Percentiles rank a stretch among this genome's conserved stretches.
Evolutionary conservation across 192 early-diverging fungal species (phyloP).

Genomic region (Chytriomyces sp.): DNA sequence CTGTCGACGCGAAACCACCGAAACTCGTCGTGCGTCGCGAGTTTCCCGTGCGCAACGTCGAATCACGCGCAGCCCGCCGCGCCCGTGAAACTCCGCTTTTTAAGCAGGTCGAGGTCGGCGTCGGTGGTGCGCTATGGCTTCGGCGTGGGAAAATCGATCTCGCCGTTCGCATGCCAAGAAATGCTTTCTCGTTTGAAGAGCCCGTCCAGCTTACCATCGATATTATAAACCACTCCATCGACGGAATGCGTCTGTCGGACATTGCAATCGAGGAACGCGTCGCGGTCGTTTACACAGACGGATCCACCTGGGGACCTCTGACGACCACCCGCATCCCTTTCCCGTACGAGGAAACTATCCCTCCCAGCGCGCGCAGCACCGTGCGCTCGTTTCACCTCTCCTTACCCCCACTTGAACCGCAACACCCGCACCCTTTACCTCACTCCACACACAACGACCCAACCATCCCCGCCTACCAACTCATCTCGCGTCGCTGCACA

Average conservation of each 20-base stretch:
- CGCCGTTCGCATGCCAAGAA: slow-evolving; percentile 12
- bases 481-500: background rate
- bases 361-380: background rate
- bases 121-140: background rate
- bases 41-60: slow-evolving; percentile 27
- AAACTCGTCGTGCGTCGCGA: background rate
- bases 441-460: background rate
- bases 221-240: slow-evolving; percentile 7
- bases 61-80: slow-evolving; percentile 9
- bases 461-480: background rate
- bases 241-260: background rate
- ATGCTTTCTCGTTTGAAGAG: slow-evolving; percentile 28
- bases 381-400: background rate
- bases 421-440: background rate
- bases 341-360: slow-evolving; percentile 5
- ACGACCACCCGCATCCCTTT: slow-evolving; percentile 9
- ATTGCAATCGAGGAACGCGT: slow-evolving; percentile 33
- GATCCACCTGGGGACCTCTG: slow-evolving; percentile 5
- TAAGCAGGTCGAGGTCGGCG: slow-evolving; percentile 2
- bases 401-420: slow-evolving; percentile 16
- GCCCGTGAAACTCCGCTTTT: slow-evolving; percentile 14
- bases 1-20: background rate
- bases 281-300: slow-evolving; percentile 9
- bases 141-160: slow-evolving; percentile 5
- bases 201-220: slow-evolving; percentile 20